Base-by-base conservation (phyloP, 495 filamentous ascomycete genomes). In the Penicillium tannophilum region DNA sequence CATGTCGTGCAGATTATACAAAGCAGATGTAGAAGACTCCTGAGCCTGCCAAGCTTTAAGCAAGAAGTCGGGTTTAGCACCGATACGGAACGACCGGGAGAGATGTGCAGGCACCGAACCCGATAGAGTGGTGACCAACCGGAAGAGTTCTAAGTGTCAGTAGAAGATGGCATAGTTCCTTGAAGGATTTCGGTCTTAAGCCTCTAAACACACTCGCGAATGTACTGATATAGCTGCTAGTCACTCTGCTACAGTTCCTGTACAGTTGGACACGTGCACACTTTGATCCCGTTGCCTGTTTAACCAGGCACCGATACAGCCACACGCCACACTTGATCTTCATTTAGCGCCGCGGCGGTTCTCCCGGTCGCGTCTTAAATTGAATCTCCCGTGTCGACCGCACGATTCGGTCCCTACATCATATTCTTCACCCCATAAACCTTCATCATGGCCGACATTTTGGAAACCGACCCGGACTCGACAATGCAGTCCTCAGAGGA, bases 401-500 rank as follows among this genome's bases (percentile, higher is more conserved):
- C 16, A 16, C 46, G 19, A 47, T n/a, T 12, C 20, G 44, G 44
- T 28, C 16, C 16, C 16, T 16, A 41, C 39, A 36, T 17, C 14
- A 41, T 41, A 11, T 10, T 11, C 12, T 10, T 36, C 9, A 1
- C 4, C 6, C 39, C 6, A 49, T 31, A 47, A 14, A 2, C 41
- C 36, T 19, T 36, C 42, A 41, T 17, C 19, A 70, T 70, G 67
- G 51, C 65, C 14, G 62, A 69, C 54, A 63, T 50, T 12, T 67
- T 76, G 67, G 65, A 71, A 46, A 63, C 73, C 7, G 69, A 76
- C 20, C 62, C 64, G 20, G 59, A 69, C 14, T 64, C 73, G 17
- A 68, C 63, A 24, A 48, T 59, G 10, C 69, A 68, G 46, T 70
- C 72, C 33, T 72, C 70, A 5, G 68, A 76, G 24, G 70, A 74